phyloP scores from a whole-genome alignment of 2,329 filamentous ascomycete species.

The Graphilbum sp. region DNA sequence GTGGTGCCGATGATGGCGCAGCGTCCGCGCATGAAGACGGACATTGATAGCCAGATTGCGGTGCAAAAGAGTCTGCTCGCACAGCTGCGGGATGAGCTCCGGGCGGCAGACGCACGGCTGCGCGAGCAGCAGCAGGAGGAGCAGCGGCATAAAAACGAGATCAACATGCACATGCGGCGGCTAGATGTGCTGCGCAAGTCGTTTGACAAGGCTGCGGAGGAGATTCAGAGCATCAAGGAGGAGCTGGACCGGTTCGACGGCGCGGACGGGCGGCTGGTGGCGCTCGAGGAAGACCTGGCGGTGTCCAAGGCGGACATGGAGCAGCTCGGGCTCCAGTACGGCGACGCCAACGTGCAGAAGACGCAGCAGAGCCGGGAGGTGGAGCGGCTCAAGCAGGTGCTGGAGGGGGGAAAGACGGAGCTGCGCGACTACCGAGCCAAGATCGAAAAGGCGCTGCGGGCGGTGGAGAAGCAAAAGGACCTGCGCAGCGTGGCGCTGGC shows the following conservation, averaged over 20 bases:
- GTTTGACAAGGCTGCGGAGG: conserved; percentile 43
- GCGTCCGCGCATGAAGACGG: conserved; percentile 61
- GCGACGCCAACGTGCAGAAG: conserved; percentile 31
- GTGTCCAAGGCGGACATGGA: conserved; percentile 28
- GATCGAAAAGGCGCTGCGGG: conserved; percentile 38
- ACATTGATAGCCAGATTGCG: conserved; percentile 49
- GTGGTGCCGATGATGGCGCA: conserved; percentile 29
- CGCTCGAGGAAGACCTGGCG: conserved; percentile 39
- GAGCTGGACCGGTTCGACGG: conserved; percentile 52
- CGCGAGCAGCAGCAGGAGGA: conserved; percentile 29
- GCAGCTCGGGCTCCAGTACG: conserved; percentile 38
- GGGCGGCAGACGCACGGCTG: conserved; percentile 31
- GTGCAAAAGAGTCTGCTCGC: conserved; percentile 31
- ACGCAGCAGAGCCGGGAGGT: conserved; percentile 27
- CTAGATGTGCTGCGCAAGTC: conserved; percentile 28
- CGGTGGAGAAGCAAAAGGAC: conserved; percentile 29
- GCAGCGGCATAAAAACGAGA: conserved; percentile 29
- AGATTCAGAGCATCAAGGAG: conserved; percentile 33
- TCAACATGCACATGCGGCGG: conserved; percentile 31
- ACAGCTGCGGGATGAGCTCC: conserved; percentile 38
- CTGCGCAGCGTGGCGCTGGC: conserved; percentile 35
- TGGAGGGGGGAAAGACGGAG: conserved; percentile 15
- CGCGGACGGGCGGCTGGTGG: conserved; percentile 48
- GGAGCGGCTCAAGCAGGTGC: conserved; percentile 22
- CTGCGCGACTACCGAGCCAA: conserved; percentile 25